phyloP scores from a whole-genome alignment of 495 filamentous ascomycete species.

The Neurospora sp. region DNA sequence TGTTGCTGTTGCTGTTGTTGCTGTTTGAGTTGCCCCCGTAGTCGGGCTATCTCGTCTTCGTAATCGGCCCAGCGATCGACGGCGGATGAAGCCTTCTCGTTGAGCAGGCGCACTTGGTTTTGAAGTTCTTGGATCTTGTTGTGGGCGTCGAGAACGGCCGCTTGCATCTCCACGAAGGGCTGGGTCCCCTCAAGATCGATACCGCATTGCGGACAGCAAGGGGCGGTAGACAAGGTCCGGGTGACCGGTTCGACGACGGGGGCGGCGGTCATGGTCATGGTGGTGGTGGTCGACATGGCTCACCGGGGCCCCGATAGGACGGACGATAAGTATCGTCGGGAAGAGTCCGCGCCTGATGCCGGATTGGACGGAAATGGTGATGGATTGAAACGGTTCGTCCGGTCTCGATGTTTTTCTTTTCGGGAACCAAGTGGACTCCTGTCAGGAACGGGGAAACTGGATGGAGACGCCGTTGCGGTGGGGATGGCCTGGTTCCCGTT shows the following conservation, averaged over 20 bases:
- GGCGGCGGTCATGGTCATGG: not conserved
- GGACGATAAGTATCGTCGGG: not conserved
- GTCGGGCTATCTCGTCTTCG: constrained; percentile 73
- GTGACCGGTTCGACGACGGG: not conserved
- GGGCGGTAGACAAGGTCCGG: not conserved
- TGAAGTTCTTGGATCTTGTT: constrained; percentile 71
- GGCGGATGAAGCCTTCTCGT: constrained; percentile 64
- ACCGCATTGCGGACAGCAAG: constrained; percentile 31
- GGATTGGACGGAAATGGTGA: not conserved
- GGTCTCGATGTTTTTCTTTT: not conserved
- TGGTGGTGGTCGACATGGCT: not conserved
- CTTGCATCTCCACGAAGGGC: constrained; percentile 35
- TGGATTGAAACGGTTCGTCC: not conserved
- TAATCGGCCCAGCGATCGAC: constrained; percentile 84
- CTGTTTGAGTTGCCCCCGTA: constrained; percentile 40
- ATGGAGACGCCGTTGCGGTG: not conserved
- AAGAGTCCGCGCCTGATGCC: not conserved
- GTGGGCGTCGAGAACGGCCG: constrained; percentile 47
- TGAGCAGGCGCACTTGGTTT: constrained; percentile 64
- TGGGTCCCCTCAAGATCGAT: constrained; percentile 23
- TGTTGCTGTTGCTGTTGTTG: not conserved
- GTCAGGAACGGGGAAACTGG: not conserved
- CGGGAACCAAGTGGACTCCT: not conserved
- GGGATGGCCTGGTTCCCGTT: not conserved
- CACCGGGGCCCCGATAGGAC: not conserved